Conservation (phyloP, 2,329 filamentous ascomycete species). For the Metarhizium guizhouense region DNA sequence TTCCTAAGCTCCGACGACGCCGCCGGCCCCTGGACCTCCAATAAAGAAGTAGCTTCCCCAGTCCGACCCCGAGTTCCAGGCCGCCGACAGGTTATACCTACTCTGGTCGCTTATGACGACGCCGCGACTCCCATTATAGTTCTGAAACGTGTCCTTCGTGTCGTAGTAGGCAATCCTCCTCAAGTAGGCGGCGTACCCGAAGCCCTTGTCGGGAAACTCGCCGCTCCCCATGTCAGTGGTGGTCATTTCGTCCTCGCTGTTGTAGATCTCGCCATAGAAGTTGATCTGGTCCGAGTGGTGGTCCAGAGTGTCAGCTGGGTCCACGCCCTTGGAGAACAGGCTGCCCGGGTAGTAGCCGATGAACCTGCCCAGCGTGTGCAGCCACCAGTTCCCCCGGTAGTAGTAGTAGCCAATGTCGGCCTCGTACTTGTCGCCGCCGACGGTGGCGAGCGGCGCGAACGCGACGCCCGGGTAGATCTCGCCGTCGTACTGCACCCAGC, state of each 20-base stretch:
- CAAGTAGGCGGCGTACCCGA: constrained; percentile 10
- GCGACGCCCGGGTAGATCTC: constrained; percentile 11
- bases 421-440: constrained; percentile 10
- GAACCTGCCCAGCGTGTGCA: constrained; percentile 8
- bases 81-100: constrained; percentile 8
- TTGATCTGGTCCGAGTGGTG: constrained; percentile 7
- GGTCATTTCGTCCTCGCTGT: constrained; percentile 10
- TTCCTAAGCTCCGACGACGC: constrained; percentile 9
- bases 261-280: constrained; percentile 14
- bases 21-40: constrained; percentile 12
- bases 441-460: constrained; percentile 7
- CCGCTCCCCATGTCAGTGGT: constrained; percentile 15
- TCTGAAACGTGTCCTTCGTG: not conserved
- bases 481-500: constrained; percentile 13
- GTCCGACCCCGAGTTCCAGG: constrained; percentile 8
- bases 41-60: constrained; percentile 13
- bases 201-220: constrained; percentile 11
- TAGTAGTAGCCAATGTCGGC: constrained; percentile 9
- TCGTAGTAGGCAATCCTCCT: constrained; percentile 11
- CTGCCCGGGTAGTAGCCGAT: constrained; percentile 13
- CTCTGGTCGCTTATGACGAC: constrained; percentile 8
- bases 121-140: constrained; percentile 5
- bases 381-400: constrained; percentile 13
- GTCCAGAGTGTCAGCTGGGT: constrained; percentile 6
- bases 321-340: constrained; percentile 8